Evolutionary conservation across 306 rosid species (phyloP), one percentile per base, ranked within the genome.

Genomic region (Medicago arabica): DNA sequence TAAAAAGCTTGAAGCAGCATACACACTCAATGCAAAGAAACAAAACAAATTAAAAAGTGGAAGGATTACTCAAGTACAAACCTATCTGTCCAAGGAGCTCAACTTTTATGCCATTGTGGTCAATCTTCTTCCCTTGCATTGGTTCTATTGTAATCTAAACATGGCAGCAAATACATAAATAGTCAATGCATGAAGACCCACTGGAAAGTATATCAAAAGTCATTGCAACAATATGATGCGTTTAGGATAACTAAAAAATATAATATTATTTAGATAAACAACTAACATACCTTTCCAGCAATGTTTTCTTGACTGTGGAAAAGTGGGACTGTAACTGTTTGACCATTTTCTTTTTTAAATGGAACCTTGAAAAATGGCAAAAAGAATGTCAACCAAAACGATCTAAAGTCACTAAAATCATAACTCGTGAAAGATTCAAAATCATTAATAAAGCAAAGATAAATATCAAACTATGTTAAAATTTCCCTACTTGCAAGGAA

Each of bases 21-120:
- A 7, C 9, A 41, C 17, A 19, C 38, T 65, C 16, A 65, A 65
- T 17, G 70, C 55, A 44, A 25, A 67, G 49, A 72, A 39, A 69
- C 23, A 54, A 34, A 47, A 50, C 36, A 65, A 50, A 80, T 51
- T 17, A 3, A 75, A 76, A 74, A 59, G 21, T 13, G 44, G 38
- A 43, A 46, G 43, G 36, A 75, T 14, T 71, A 57, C 66, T 61
- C 83, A 83, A 65, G 66, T 60, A 79, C 80, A 68, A 70, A 92
- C 99, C 99, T 78, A 95, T 95, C 83, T 95, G 99, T 73, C 99
- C 99, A 13, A 95, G 98, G 59, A 95, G 97, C 89, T 95, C 99
- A 50, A 92, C 92, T 84, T 95, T 92, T 62, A 95, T 86, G 23
- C 98, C 99, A 82, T 95, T 95, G 88, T 95, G 99, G 71, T 95